Base-by-base conservation (phyloP, 192 early-diverging fungal species). In the Umbelopsis sp. region DNA sequence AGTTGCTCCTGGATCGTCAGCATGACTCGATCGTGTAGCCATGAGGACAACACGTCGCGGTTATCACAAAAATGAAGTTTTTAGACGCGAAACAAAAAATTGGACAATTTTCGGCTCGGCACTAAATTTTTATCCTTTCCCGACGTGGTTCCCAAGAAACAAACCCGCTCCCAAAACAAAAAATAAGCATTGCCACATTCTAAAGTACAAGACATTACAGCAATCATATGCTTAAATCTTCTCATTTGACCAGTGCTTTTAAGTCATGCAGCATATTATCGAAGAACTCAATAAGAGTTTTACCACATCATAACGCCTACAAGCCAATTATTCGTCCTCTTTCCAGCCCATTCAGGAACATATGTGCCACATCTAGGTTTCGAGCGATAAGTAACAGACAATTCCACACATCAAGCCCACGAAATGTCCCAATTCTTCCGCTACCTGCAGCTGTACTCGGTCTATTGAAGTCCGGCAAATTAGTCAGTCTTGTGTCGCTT, bases 391-490 rank as follows among this genome's bases (percentile, higher is more conserved):
- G 16, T 16, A 16, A 21, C 16, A 49, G 56, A 20, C 32, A 62
- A 3, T 80, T 80, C 41, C 79, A 80, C 71, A 52, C 79, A 10
- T 65, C 69, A 11, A 52, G 41, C 16, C 31, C 65, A n/a, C 54
- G 41, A 2, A 68, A 26, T 22, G 62, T 47, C 8, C 79, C 79
- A n/a, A 67, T 81, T 41, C 44, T 81, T 1, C 79, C 79, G 26
- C 34, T 81, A 38, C 79, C 79, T 17, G 69, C 69, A n/a, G 67
- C 68, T 38, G 21, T 81, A 44, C 45, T 77, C 2, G 43, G 47
- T 26, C 32, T 77, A 0, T 25, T 81, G 1, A 81, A 81, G 31
- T 71, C 79, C 9, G 79, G 79, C 22, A 81, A 77, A 20, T 36
- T 81, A 7, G 68, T 77, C 14, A 76, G 74, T 50, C 25, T 81